phyloP scores from a whole-genome alignment of 805 yeast genomes.

The Candida ascalaphidarum region DNA sequence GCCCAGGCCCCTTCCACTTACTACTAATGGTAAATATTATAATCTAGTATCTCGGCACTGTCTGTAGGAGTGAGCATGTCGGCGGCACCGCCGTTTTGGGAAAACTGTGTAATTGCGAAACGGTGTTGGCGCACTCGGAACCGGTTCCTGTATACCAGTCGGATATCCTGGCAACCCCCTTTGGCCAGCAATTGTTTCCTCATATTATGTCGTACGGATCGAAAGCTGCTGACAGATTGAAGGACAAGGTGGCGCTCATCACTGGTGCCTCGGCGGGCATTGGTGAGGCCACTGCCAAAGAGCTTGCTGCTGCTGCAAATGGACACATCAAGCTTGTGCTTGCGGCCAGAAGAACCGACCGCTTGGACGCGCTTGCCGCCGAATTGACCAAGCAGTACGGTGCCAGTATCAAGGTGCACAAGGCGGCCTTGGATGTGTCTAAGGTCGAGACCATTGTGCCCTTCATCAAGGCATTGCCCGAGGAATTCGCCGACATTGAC shows the following conservation, averaged over 20 bases:
- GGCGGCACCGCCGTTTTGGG: no score
- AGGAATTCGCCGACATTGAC: slow-evolving; percentile 55
- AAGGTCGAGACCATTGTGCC: slow-evolving; percentile 33
- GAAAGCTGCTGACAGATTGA: slow-evolving; percentile 71
- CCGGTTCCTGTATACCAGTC: no score
- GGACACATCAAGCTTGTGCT: slow-evolving; percentile 66
- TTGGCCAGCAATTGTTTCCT: no score
- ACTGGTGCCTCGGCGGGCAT: slow-evolving; percentile 98
- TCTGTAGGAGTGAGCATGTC: no score
- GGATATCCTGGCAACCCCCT: no score
- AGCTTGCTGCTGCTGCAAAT: slow-evolving; percentile 68
- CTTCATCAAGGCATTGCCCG: slow-evolving; percentile 47
- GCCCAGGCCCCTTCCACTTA: slow-evolving; percentile 94
- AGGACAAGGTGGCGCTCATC: slow-evolving; percentile 70
- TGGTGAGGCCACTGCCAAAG: slow-evolving; percentile 86
- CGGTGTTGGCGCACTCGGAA: no score
- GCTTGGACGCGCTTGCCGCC: slow-evolving; percentile 40
- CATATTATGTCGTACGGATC: slow-evolving; percentile 53
- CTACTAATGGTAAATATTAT: no score
- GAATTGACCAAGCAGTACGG: slow-evolving; percentile 43
- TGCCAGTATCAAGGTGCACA: slow-evolving; percentile 47
- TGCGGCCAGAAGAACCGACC: slow-evolving; percentile 70
- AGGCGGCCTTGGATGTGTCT: slow-evolving; percentile 41
- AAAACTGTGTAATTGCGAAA: no score
- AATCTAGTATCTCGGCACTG: no score